These are phyloP conservation scores for Apophysomyces trapeziformis DNA, from an alignment of 371 early-diverging fungal genomes.

Conservation along the genomic window DNA sequence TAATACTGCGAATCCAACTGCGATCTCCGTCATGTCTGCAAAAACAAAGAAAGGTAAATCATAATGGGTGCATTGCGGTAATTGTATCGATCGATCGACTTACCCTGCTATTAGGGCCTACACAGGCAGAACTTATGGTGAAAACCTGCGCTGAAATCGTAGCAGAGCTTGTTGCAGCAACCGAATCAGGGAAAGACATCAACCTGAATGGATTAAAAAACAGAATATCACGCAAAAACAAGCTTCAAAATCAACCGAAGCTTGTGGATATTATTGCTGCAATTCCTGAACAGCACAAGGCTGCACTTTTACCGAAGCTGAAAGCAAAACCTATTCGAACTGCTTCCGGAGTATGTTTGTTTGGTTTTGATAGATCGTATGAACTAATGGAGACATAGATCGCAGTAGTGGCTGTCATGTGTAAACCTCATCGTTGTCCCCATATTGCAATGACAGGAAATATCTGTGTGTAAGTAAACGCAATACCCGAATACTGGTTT, in stretches of 20 bases:
- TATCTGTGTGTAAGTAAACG: slow-evolving; percentile 90
- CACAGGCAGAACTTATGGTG: slow-evolving; percentile 78
- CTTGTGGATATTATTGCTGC: slow-evolving; percentile 99
- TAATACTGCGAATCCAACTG: not conserved
- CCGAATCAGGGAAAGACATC: slow-evolving; percentile 72
- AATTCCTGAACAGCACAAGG: slow-evolving; percentile 95
- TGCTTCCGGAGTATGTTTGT: slow-evolving; percentile 89
- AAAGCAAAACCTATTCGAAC: slow-evolving; percentile 94
- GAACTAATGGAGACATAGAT: slow-evolving; percentile 57
- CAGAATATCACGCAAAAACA: slow-evolving; percentile 77
- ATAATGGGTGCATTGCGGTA: not conserved
- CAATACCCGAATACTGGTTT: not conserved
- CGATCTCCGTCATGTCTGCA: slow-evolving; percentile 7
- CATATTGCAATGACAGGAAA: slow-evolving; percentile 99
- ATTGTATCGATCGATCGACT: not conserved
- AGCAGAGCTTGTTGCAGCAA: slow-evolving; percentile 80
- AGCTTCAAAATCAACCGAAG: slow-evolving; percentile 88
- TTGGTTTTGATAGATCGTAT: not conserved
- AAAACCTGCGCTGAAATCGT: slow-evolving; percentile 91
- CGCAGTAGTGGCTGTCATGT: slow-evolving; percentile 99
- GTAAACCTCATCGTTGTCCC: slow-evolving; percentile 99
- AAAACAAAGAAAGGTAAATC: slow-evolving; percentile 7
- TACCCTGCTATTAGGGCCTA: not conserved
- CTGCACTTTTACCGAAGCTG: slow-evolving; percentile 71
- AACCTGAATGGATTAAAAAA: slow-evolving; percentile 90